phyloP scores from a whole-genome alignment of 495 filamentous ascomycete species.

The Neurospora sp. region DNA sequence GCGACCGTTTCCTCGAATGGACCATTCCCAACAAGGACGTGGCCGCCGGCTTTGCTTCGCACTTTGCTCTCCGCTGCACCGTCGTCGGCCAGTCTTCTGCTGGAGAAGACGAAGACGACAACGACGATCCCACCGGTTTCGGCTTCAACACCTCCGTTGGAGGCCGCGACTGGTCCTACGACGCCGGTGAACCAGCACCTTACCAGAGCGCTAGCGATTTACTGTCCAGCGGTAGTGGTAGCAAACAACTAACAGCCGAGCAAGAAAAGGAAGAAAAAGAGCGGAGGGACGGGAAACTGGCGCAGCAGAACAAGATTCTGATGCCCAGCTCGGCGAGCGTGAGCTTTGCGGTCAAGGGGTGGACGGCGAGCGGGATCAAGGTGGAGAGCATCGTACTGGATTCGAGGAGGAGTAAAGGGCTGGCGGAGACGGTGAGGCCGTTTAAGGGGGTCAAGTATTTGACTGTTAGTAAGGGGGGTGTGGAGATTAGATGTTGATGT shows the following conservation, averaged over 20 bases:
- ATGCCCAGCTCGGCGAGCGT: slow-evolving; percentile 88
- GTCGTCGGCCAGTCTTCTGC: slow-evolving; percentile 58
- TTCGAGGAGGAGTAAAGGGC: slow-evolving; percentile 69
- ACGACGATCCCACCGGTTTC: slow-evolving; percentile 37
- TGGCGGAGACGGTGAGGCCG: slow-evolving; percentile 82
- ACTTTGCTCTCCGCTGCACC: slow-evolving; percentile 61
- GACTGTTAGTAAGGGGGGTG: slow-evolving; percentile 74
- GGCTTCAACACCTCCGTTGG: slow-evolving; percentile 19
- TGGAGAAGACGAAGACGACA: slow-evolving; percentile 49
- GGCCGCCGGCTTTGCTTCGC: slow-evolving; percentile 51
- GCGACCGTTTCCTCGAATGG: slow-evolving; percentile 73
- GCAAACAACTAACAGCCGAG: slow-evolving; percentile 29
- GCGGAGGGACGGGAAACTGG: slow-evolving; percentile 25
- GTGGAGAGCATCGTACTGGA: slow-evolving; percentile 85
- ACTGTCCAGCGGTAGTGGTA: slow-evolving; percentile 12
- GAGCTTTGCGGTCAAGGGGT: slow-evolving; percentile 86
- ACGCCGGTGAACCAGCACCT: slow-evolving; percentile 31
- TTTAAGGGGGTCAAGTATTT: slow-evolving; percentile 99
- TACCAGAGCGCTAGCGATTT: slow-evolving; percentile 32
- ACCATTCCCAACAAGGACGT: slow-evolving; percentile 59
- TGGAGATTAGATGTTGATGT: slow-evolving; percentile 62
- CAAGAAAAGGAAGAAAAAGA: slow-evolving; percentile 34
- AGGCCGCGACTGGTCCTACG: slow-evolving; percentile 50
- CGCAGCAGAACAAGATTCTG: slow-evolving; percentile 63
- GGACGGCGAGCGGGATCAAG: slow-evolving; percentile 87